Conservation (phyloP, 2,329 filamentous ascomycete species). For the Paecilomyces variotii region DNA sequence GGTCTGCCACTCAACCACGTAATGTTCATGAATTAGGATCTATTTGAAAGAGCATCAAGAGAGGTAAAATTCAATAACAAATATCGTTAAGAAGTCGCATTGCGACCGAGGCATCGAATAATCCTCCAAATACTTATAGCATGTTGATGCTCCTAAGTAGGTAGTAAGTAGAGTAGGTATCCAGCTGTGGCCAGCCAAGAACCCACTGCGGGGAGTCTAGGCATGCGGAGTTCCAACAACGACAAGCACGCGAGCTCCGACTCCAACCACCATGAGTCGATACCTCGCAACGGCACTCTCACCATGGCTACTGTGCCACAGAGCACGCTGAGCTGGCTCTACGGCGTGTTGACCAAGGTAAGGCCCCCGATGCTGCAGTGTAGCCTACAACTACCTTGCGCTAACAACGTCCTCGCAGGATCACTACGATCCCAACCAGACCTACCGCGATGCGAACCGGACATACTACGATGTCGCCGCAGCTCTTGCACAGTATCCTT, state of each 20-base stretch:
- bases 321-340: conserved; percentile 89
- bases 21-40: not conserved
- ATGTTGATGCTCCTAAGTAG: not conserved
- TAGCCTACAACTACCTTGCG: conserved; percentile 11
- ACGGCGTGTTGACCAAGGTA: conserved; percentile 77
- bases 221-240: not conserved
- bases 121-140: no score
- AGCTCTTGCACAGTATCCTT: conserved; percentile 68
- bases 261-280: not conserved
- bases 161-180: not conserved
- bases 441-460: conserved; percentile 87
- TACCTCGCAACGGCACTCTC: conserved; percentile 6
- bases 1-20: not conserved
- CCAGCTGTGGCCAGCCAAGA: conserved; percentile 4
- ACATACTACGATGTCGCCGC: conserved; percentile 88
- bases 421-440: conserved; percentile 48
- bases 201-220: conserved; percentile 9
- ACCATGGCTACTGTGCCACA: conserved; percentile 65
- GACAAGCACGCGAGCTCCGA: not conserved
- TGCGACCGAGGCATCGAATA: no score
- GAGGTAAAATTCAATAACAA: no score
- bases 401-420: conserved; percentile 16
- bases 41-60: no score
- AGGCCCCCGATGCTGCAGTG: conserved; percentile 2
- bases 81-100: no score